phyloP scores from a whole-genome alignment of 208 protist genomes.

The Acanthamoeba lugdunensis region DNA sequence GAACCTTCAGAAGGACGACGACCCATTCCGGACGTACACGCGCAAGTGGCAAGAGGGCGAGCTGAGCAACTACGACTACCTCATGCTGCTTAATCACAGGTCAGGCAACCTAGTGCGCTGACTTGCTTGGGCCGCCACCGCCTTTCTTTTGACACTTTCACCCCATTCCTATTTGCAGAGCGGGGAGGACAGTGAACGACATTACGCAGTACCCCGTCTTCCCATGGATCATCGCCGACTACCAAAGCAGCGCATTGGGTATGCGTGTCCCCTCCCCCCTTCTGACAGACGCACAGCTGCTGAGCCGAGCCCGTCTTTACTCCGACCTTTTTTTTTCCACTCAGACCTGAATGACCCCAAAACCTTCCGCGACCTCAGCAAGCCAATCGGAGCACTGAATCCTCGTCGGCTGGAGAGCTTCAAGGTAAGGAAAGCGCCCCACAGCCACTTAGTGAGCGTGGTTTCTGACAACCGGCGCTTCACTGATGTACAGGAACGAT shows the following conservation, averaged over 20 bases:
- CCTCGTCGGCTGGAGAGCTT: constrained; percentile 86
- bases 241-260: constrained; percentile 85
- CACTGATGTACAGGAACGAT: constrained; percentile 71
- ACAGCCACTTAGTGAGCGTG: not conserved
- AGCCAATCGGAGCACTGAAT: constrained; percentile 93
- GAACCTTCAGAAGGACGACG: constrained; percentile 11
- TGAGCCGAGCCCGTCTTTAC: not conserved
- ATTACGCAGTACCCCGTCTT: constrained; percentile 92
- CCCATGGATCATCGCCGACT: constrained; percentile 93
- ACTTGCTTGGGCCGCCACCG: no score
- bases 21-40: constrained; percentile 5
- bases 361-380: constrained; percentile 91
- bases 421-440: constrained; percentile 73
- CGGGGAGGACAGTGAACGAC: constrained; percentile 87
- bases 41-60: constrained; percentile 78
- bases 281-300: not conserved
- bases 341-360: constrained; percentile 84
- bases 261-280: not conserved
- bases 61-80: constrained; percentile 92
- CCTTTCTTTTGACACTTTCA: no score
- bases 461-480: not conserved
- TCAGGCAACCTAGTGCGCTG: not conserved
- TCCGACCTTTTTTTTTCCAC: not conserved
- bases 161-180: constrained; percentile 41
- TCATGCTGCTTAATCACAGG: constrained; percentile 91